Evolutionary conservation across 2,329 filamentous ascomycete species (phyloP), one percentile per base, ranked within the genome.

Genomic region (Ustulina deusta): DNA sequence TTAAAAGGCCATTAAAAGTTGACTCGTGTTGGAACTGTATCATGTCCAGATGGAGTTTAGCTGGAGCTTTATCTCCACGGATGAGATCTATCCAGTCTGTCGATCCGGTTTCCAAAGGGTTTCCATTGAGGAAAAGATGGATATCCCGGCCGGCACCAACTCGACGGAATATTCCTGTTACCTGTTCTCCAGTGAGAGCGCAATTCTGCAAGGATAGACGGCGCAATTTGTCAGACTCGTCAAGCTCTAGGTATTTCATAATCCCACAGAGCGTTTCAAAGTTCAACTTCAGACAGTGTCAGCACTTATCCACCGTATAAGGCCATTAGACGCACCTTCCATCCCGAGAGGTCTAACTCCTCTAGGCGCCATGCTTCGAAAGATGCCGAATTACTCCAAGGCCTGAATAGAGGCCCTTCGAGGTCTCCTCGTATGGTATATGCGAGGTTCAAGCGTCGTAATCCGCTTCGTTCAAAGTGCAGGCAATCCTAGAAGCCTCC

Each of bases 331-430:
- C 80, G 69, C 75, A 86, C 84, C 78, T 83, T 83, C 75, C 85
- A 87, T 5, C 83, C 82, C 2, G 86, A 87, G 32, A 89, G 76
- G 69, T 88, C 82, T 17, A 89, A 76, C 65, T 86, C 84, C 72
- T 87, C 83, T 27, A 89, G 78, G n/a, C 78, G 78, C 80, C 83
- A 85, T 10, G 73, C 68, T 52, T 73, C 70, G 20, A 65, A 67
- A 10, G 20, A 77, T 73, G 46, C 78, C 71, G 51, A 86, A 76
- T 7, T 79, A 76, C 58, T 81, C 80, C 65, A 83, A 75, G 60
- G 85, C 78, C 69, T 71, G 32, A 88, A 82, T 2, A 88, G 74
- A 1, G 84, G 81, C 15, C 79, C 79, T 2, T 82, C 81, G 1
- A 81, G 75, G 27, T 80, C 75, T 15, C 85, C 81, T 38, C 85